Conservation (phyloP, 2,329 filamentous ascomycete species). For the Fusarium sp. region DNA sequence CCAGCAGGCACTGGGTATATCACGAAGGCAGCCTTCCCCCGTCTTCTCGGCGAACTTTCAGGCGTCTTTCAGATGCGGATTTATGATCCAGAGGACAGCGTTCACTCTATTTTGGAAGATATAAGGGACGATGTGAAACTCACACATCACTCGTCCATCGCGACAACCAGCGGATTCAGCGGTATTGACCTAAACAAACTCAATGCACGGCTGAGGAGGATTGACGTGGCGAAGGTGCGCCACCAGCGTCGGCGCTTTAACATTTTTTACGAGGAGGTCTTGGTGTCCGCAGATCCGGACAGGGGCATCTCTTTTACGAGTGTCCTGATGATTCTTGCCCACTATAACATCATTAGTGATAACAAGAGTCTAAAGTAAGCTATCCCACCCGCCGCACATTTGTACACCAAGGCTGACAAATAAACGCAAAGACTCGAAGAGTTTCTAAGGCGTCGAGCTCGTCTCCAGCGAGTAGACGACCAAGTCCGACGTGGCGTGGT, state of each 20-base stretch:
- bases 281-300: constrained; percentile 91
- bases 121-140: constrained; percentile 69
- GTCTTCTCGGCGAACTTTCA: constrained; percentile 88
- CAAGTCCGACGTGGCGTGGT: constrained; percentile 91
- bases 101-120: constrained; percentile 86
- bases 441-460: constrained; percentile 87
- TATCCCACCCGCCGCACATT: background rate
- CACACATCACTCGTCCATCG: constrained; percentile 64
- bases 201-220: constrained; percentile 74
- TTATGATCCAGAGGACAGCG: constrained; percentile 89
- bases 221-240: constrained; percentile 80
- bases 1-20: constrained; percentile 93
- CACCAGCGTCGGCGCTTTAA: constrained; percentile 83
- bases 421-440: constrained; percentile 78
- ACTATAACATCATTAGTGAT: constrained; percentile 98
- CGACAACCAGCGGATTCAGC: constrained; percentile 59
- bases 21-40: constrained; percentile 86
- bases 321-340: constrained; percentile 93
- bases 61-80: constrained; percentile 98
- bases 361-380: constrained; percentile 87
- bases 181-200: constrained; percentile 79
- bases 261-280: constrained; percentile 95
- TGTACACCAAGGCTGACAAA: constrained; percentile 40
- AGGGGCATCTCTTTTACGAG: constrained; percentile 91
- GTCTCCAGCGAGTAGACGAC: constrained; percentile 93